Percentiles rank a stretch among this genome's conserved stretches.
These are phyloP conservation scores for Rhizopus arrhizus DNA, from an alignment of 371 early-diverging fungal genomes.

Conservation along the genomic window DNA sequence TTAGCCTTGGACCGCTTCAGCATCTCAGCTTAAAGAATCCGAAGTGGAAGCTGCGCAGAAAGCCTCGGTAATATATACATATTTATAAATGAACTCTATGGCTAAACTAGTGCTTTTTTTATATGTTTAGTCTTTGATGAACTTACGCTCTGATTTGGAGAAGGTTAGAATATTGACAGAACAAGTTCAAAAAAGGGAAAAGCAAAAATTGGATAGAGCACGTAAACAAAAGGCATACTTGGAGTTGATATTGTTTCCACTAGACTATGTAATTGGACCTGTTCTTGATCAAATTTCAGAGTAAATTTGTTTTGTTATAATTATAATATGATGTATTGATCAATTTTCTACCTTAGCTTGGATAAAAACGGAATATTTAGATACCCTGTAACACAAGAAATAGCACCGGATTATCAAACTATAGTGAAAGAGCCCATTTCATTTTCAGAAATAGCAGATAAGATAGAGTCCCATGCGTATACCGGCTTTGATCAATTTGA, in stretches of 20 bases:
- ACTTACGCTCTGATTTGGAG: constrained; percentile 84
- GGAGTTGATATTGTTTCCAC: constrained; percentile 72
- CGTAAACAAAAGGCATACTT: constrained; percentile 68
- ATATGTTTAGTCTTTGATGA: constrained; percentile 40
- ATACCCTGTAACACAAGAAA: constrained; percentile 74
- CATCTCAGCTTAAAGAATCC: constrained; percentile 76
- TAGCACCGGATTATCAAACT: constrained; percentile 82
- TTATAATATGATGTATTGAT: background rate
- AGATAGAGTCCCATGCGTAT: constrained; percentile 47
- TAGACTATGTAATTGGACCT: constrained; percentile 65
- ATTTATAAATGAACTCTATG: background rate
- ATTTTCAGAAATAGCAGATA: constrained; percentile 53
- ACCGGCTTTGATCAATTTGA: constrained; percentile 44
- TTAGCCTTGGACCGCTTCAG: constrained; percentile 93
- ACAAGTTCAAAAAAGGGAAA: constrained; percentile 86
- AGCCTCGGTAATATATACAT: constrained; percentile 45
- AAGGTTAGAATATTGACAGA: constrained; percentile 85
- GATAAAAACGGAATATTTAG: constrained; percentile 55
- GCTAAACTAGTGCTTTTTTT: background rate
- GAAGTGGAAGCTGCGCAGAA: constrained; percentile 76
- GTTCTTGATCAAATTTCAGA: constrained; percentile 68
- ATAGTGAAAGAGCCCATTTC: constrained; percentile 68
- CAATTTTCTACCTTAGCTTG: constrained; percentile 4
- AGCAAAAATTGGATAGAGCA: constrained; percentile 71
- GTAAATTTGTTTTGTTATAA: constrained; percentile 35